Percentiles rank a stretch among this genome's conserved stretches.
Evolutionary conservation across 1,139 yeast species (phyloP).

Genomic region (Kluyveromyces marxianus): DNA sequence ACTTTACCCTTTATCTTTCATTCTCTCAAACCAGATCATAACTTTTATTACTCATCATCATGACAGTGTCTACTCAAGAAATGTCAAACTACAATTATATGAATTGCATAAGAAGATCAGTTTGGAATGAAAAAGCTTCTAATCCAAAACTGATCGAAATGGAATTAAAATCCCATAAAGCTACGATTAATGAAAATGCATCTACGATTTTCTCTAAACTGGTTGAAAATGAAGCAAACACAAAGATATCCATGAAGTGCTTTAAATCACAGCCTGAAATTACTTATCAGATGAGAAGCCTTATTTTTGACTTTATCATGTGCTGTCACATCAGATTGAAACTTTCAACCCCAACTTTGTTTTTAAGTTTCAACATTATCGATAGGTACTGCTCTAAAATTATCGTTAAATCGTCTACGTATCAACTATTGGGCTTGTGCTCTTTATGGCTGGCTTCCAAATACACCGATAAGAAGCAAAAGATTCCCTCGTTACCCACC

Average conservation of each 20-base stretch:
- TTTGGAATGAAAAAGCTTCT: slow-evolving; percentile 14
- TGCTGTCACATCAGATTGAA: slow-evolving; percentile 77
- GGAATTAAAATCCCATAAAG: slow-evolving; percentile 21
- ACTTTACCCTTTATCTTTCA: background rate
- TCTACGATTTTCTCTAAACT: slow-evolving; percentile 15
- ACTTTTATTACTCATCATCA: background rate
- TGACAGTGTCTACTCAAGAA: background rate
- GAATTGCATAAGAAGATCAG: slow-evolving; percentile 16
- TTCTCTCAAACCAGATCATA: background rate
- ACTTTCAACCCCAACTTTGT: slow-evolving; percentile 71
- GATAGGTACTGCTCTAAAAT: slow-evolving; percentile 88
- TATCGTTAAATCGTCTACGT: slow-evolving; percentile 60
- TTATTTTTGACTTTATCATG: slow-evolving; percentile 49
- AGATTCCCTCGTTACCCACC: slow-evolving; percentile 52
- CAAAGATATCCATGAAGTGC: slow-evolving; percentile 12
- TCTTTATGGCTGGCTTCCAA: slow-evolving; percentile 71
- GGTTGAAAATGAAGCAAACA: slow-evolving; percentile 9
- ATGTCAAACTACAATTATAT: slow-evolving; percentile 4
- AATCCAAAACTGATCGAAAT: slow-evolving; percentile 18
- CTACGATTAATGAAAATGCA: slow-evolving; percentile 23
- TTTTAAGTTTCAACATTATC: slow-evolving; percentile 71
- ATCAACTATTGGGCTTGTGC: slow-evolving; percentile 62
- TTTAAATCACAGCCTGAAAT: slow-evolving; percentile 23
- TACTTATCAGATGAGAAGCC: slow-evolving; percentile 18
- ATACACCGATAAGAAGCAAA: slow-evolving; percentile 60